These are phyloP conservation scores for Penicillium janthinellum DNA, from an alignment of 2,329 filamentous ascomycete species.

Conservation along the genomic window DNA sequence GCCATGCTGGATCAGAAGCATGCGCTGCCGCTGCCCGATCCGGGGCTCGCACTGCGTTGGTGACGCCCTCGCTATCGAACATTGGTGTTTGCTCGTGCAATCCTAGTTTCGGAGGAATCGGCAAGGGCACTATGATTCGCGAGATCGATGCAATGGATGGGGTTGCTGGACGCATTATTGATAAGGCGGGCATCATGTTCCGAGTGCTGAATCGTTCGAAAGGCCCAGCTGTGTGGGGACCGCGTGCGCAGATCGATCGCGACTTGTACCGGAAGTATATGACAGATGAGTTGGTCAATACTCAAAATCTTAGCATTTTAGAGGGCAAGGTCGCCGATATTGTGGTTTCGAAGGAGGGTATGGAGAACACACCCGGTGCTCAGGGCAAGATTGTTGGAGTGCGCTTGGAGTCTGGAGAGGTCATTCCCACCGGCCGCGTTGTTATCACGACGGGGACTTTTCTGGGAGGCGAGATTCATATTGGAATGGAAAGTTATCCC, in stretches of 20 bases:
- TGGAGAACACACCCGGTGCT: conserved; percentile 51
- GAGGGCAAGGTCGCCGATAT: conserved; percentile 92
- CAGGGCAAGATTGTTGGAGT: conserved; percentile 81
- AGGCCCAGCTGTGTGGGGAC: conserved; percentile 95
- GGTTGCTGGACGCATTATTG: conserved; percentile 81
- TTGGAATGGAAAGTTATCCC: conserved; percentile 80
- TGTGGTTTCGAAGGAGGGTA: conserved; percentile 63
- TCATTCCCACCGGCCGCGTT: conserved; percentile 77
- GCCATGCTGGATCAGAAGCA: conserved; percentile 93
- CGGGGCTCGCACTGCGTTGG: conserved; percentile 83
- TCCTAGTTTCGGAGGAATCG: conserved; percentile 96
- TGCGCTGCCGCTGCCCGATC: conserved; percentile 86
- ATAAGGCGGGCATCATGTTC: conserved; percentile 95
- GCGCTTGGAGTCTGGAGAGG: conserved; percentile 80
- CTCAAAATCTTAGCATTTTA: conserved; percentile 77
- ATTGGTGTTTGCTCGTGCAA: conserved; percentile 96
- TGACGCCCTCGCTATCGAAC: conserved; percentile 86
- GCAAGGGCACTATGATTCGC: conserved; percentile 92
- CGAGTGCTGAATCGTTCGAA: conserved; percentile 84
- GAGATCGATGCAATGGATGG: conserved; percentile 96
- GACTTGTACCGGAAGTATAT: conserved; percentile 87
- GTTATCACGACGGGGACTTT: conserved; percentile 98
- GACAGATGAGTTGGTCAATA: conserved; percentile 78
- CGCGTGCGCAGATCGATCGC: conserved; percentile 92
- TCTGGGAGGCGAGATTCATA: conserved; percentile 92